Evolutionary conservation across 352 stramenopile genomes (phyloP), one percentile per base, ranked within the genome.

Genomic region (Globisporangium iwayamae): DNA sequence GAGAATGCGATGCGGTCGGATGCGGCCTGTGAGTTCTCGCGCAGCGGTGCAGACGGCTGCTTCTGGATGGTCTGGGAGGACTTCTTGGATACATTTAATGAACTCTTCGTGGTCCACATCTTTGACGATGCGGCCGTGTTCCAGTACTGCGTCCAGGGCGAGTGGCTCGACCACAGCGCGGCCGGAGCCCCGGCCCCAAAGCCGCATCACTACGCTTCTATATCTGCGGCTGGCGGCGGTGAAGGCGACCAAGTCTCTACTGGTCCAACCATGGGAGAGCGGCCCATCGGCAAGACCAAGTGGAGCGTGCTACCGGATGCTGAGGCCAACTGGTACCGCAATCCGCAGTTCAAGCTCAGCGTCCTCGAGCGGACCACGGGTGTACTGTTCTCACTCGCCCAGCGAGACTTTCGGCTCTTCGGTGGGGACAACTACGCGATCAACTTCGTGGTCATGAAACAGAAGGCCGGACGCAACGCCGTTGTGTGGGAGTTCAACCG

Each of bases 271-370:
- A 28, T 28, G 25, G 13, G 52, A 60, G 82, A 89, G 36, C 69
- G 47, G 4, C 38, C 67, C 16, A 84, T 91, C 54, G 71, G 72
- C 13, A 81, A 82, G 47, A 91, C 79, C n/a, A 79, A 84, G 46
- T 93, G 84, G 83, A 71, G 52, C 20, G 79, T 90, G 36, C 59
- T 88, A 32, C 57, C 58, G 2, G 90, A 97, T 61, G 79, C 74
- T 8, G 90, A 98, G 52, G 71, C 88, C 7, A 91, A 85, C 48
- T 98, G 91, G 91, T 90, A 97, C 70, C 91, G 92, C 41, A 98
- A 98, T 62, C 91, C 89, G 9, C 90, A 98, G 73, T 97, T 91
- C 66, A 87, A 84, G 36, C 59, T 97, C 20, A 74, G 70, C 0
- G 75, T 90, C 0, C 8, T 38, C 2, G 72, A 86, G 51, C 63